These are phyloP conservation scores for Solanum hybrid DNA, from an alignment of 305 asterid species.

Conservation along the genomic window DNA sequence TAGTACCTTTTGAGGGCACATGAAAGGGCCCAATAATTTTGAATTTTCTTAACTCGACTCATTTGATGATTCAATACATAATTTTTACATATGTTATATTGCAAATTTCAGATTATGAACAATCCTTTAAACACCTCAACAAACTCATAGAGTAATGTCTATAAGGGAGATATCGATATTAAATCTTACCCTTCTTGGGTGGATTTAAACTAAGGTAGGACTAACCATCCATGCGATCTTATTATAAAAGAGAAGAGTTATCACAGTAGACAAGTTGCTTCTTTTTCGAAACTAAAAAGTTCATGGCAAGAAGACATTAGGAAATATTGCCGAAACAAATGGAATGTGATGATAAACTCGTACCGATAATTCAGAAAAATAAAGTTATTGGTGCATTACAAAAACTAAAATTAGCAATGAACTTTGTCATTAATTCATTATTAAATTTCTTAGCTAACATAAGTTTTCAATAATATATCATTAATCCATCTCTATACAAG, in stretches of 20 bases:
- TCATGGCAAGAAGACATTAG: background rate
- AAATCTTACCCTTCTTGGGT: background rate
- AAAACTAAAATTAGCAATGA: background rate
- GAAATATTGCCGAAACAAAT: background rate
- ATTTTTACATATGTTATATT: background rate
- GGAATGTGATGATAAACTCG: background rate
- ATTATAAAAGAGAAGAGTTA: background rate
- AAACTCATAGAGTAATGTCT: background rate
- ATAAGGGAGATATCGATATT: background rate
- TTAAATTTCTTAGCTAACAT: background rate
- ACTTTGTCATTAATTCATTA: background rate
- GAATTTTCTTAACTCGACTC: background rate
- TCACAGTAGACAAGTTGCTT: background rate
- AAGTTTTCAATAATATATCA: background rate
- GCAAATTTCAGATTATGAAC: background rate
- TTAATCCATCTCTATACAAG: background rate
- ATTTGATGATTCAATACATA: background rate
- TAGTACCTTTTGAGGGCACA: background rate
- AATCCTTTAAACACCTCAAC: background rate
- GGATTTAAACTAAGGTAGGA: background rate
- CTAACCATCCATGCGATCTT: background rate
- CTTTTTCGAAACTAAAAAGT: background rate
- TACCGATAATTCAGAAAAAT: background rate
- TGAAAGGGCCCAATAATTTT: background rate
- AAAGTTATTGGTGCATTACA: background rate